Conservation (phyloP, 2,329 filamentous ascomycete species). For the Teratosphaeria destructans region DNA sequence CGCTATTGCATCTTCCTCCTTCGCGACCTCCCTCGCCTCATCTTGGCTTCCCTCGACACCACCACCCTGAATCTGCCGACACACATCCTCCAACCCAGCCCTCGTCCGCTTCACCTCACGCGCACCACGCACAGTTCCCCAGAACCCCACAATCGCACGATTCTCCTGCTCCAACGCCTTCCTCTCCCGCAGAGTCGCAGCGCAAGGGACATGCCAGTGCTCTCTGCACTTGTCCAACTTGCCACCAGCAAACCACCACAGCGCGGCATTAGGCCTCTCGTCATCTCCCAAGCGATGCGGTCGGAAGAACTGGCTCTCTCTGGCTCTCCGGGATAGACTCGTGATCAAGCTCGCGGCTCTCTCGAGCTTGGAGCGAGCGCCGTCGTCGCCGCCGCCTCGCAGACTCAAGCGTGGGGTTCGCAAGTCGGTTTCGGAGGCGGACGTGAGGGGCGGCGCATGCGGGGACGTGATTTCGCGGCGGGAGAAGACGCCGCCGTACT, state of each 20-base stretch:
- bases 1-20: neutral
- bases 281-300: neutral
- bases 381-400: neutral
- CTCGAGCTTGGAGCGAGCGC: neutral
- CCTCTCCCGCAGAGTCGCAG: slow-evolving; percentile 2
- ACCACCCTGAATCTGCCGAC: neutral
- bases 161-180: slow-evolving; percentile 1
- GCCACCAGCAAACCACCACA: slow-evolving; percentile 6
- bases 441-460: neutral
- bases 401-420: neutral
- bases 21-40: neutral
- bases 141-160: slow-evolving; percentile 5
- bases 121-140: slow-evolving; percentile 3
- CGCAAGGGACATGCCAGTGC: slow-evolving; percentile 1
- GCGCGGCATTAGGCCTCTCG: slow-evolving; percentile 2
- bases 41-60: neutral
- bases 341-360: neutral
- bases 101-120: slow-evolving; percentile 1
- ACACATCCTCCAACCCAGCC: neutral
- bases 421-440: neutral
- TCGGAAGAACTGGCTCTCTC: neutral
- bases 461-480: neutral
- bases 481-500: neutral
- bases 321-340: neutral
- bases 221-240: neutral